phyloP scores from a whole-genome alignment of 768 basidiomycete genomes.

The Russula compacta region DNA sequence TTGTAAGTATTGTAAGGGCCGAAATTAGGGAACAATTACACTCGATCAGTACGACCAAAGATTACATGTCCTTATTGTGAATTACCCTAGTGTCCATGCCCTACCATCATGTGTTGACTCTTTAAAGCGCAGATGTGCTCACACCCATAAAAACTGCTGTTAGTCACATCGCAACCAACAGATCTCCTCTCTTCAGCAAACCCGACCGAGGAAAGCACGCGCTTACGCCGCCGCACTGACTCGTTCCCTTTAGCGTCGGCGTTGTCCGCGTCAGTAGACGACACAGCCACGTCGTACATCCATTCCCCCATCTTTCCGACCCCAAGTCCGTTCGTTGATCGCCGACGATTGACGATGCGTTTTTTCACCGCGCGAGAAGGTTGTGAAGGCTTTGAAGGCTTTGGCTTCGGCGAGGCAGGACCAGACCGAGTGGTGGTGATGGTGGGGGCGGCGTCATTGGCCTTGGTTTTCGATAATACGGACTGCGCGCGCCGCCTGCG shows the following conservation, averaged over 20 bases:
- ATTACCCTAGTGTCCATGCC: not conserved
- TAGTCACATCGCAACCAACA: not conserved
- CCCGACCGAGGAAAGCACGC: conserved; percentile 15
- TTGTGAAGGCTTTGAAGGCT: not conserved
- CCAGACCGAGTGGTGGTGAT: not conserved
- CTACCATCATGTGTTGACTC: not conserved
- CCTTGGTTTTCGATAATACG: not conserved
- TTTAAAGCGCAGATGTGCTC: not conserved
- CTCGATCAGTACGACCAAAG: no score
- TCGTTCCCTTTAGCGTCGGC: conserved; percentile 2
- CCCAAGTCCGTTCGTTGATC: conserved; percentile 13
- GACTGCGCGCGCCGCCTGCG: conserved; percentile 4
- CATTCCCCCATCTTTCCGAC: conserved; percentile 12
- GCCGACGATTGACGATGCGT: conserved; percentile 20
- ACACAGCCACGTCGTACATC: conserved; percentile 17
- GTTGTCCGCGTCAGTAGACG: conserved; percentile 13
- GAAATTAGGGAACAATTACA: no score
- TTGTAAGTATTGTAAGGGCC: no score
- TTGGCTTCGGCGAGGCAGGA: not conserved
- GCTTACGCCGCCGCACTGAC: conserved; percentile 14
- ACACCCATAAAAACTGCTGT: not conserved
- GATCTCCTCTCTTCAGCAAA: conserved; percentile 6
- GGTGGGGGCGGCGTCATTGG: not conserved
- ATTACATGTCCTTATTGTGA: no score
- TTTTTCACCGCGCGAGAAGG: conserved; percentile 19